phyloP scores from a whole-genome alignment of 306 rosid genomes.

The Alnus glutinosa region DNA sequence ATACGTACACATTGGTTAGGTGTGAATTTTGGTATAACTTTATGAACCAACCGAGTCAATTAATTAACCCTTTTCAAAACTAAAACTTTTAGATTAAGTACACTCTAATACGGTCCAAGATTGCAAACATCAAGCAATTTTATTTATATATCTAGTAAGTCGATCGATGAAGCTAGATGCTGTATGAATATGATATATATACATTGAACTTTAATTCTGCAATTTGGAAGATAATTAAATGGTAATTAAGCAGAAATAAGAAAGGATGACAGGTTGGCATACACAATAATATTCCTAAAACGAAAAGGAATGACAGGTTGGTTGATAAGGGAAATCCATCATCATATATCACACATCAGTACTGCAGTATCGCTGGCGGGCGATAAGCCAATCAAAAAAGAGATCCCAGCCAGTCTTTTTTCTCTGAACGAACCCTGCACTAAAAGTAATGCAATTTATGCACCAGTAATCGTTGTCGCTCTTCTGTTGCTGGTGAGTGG shows the following conservation, averaged over 20 bases:
- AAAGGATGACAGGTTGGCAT: constrained; percentile 36
- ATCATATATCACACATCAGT: background rate
- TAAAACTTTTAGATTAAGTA: too few species aligned
- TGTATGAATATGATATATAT: background rate
- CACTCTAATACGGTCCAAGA: too few species aligned
- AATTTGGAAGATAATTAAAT: background rate
- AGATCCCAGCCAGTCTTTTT: background rate
- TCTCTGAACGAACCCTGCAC: constrained; percentile 14
- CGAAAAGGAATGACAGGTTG: constrained; percentile 16
- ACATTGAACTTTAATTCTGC: background rate
- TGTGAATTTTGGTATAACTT: too few species aligned
- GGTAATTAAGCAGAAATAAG: background rate
- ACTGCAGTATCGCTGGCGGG: background rate
- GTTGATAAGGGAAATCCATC: background rate
- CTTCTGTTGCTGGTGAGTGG: constrained; percentile 20
- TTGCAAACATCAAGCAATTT: too few species aligned
- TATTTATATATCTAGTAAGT: too few species aligned
- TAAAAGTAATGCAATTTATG: constrained; percentile 29
- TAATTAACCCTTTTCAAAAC: too few species aligned
- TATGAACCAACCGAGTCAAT: too few species aligned
- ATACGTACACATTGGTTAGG: background rate
- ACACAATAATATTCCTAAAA: constrained; percentile 14
- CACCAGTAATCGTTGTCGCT: constrained; percentile 3
- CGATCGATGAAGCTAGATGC: background rate
- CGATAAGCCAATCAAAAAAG: constrained; percentile 9